Conservation (phyloP, 768 basidiomycete species). For the Pulveroboletus sp. region DNA sequence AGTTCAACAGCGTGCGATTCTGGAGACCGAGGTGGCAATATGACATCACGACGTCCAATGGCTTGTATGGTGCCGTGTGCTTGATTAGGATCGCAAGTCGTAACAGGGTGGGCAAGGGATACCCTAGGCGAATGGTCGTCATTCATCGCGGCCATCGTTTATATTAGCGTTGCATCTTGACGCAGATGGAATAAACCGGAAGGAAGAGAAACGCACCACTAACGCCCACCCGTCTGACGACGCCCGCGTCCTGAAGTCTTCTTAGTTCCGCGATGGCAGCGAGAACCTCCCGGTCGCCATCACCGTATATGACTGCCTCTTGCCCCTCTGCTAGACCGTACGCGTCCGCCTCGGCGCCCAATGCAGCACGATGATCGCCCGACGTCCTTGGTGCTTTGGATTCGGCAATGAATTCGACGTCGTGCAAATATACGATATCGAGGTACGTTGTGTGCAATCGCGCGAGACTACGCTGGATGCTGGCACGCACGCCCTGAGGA, state of each 20-base stretch:
- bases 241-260: slow-evolving; percentile 65
- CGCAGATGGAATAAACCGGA: background rate
- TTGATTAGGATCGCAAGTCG: slow-evolving; percentile 73
- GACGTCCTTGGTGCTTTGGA: slow-evolving; percentile 42
- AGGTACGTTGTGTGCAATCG: slow-evolving; percentile 74
- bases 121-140: slow-evolving; percentile 42
- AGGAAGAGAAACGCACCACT: slow-evolving; percentile 47
- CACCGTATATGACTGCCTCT: slow-evolving; percentile 53
- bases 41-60: slow-evolving; percentile 74
- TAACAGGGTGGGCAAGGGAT: slow-evolving; percentile 77
- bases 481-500: slow-evolving; percentile 57
- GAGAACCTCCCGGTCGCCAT: slow-evolving; percentile 69
- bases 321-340: slow-evolving; percentile 65
- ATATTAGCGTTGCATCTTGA: background rate
- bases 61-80: slow-evolving; percentile 59
- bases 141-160: too few relatives aligned
- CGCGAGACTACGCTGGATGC: slow-evolving; percentile 59
- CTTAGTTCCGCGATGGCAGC: slow-evolving; percentile 62
- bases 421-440: slow-evolving; percentile 79
- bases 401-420: slow-evolving; percentile 72
- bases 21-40: slow-evolving; percentile 81
- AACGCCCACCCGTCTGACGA: slow-evolving; percentile 72
- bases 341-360: slow-evolving; percentile 46
- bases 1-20: slow-evolving; percentile 56
- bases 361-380: slow-evolving; percentile 54